phyloP scores from a whole-genome alignment of 192 early-diverging fungal genomes.

The Podila minutissima region DNA sequence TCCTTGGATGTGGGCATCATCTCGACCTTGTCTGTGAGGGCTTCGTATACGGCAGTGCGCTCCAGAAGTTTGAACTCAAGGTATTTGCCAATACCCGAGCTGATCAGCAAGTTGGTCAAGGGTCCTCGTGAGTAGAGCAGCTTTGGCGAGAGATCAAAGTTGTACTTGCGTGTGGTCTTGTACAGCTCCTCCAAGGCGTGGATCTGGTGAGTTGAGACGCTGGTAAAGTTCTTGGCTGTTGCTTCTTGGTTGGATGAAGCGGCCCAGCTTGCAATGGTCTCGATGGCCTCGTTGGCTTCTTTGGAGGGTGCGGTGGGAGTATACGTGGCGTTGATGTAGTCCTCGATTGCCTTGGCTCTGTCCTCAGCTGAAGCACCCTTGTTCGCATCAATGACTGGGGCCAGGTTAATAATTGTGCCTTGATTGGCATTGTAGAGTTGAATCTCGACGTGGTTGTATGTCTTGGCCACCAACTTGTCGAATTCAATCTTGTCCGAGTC shows the following conservation, averaged over 20 bases:
- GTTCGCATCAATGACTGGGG: constrained; percentile 22
- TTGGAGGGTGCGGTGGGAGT: constrained; percentile 8
- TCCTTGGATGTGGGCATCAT: constrained; percentile 89
- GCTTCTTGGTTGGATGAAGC: not conserved
- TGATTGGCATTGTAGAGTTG: constrained; percentile 20
- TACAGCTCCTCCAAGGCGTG: constrained; percentile 49
- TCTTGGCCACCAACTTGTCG: constrained; percentile 24
- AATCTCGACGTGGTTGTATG: constrained; percentile 40
- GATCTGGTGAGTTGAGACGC: constrained; percentile 30
- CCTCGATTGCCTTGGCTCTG: constrained; percentile 19
- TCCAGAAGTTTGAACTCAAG: constrained; percentile 91
- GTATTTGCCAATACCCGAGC: constrained; percentile 82
- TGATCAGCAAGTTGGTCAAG: constrained; percentile 79
- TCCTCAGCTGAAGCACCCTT: constrained; percentile 17
- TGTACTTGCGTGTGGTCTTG: constrained; percentile 66
- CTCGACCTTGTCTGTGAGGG: constrained; percentile 44
- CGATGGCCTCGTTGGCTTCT: constrained; percentile 39
- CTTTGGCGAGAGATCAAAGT: constrained; percentile 77
- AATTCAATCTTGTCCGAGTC: constrained; percentile 42
- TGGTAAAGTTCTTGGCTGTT: constrained; percentile 9
- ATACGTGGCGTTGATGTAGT: constrained; percentile 23
- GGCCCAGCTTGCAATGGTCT: constrained; percentile 31
- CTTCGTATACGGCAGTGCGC: constrained; percentile 64
- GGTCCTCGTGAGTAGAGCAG: constrained; percentile 73
- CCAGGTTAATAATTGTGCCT: constrained; percentile 15